These are phyloP conservation scores for Otatea glauca DNA, from an alignment of 176 grass and related monocot species.

Conservation along the genomic window DNA sequence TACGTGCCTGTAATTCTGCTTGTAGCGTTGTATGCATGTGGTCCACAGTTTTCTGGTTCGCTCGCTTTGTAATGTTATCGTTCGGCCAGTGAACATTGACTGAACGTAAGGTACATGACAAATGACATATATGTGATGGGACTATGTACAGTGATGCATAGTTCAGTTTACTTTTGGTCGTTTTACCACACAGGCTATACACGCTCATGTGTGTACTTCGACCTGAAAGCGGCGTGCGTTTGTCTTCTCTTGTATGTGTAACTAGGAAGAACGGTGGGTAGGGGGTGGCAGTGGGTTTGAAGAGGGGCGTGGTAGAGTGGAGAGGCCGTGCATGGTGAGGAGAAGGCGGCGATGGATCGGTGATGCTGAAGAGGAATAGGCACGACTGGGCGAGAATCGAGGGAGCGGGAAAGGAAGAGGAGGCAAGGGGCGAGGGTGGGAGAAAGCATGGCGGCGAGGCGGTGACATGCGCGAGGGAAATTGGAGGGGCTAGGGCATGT, in stretches of 20 bases:
- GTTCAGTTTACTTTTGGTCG: slow-evolving; percentile 38
- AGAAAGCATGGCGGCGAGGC: too few species aligned
- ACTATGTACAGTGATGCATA: slow-evolving; percentile 3
- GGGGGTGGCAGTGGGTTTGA: too few species aligned
- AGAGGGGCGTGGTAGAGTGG: too few species aligned
- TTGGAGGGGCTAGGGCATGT: too few species aligned
- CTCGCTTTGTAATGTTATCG: not conserved
- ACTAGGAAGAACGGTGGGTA: not conserved
- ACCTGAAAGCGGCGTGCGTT: not conserved
- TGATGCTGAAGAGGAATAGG: too few species aligned
- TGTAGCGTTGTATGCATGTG: not conserved
- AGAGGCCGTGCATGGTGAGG: too few species aligned
- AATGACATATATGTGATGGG: not conserved
- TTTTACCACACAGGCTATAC: slow-evolving; percentile 20
- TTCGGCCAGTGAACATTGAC: not conserved
- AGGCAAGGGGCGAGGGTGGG: too few species aligned
- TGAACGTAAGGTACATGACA: slow-evolving; percentile 1
- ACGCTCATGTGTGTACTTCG: slow-evolving; percentile 1
- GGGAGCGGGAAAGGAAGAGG: too few species aligned
- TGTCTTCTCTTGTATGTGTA: not conserved
- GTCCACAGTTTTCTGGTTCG: not conserved
- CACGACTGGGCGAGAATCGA: too few species aligned
- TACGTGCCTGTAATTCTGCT: not conserved
- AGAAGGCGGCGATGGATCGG: too few species aligned
- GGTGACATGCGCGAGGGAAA: too few species aligned